Conservation (phyloP, 2,329 filamentous ascomycete genomes). For the Simplicillium aogashimaense region DNA sequence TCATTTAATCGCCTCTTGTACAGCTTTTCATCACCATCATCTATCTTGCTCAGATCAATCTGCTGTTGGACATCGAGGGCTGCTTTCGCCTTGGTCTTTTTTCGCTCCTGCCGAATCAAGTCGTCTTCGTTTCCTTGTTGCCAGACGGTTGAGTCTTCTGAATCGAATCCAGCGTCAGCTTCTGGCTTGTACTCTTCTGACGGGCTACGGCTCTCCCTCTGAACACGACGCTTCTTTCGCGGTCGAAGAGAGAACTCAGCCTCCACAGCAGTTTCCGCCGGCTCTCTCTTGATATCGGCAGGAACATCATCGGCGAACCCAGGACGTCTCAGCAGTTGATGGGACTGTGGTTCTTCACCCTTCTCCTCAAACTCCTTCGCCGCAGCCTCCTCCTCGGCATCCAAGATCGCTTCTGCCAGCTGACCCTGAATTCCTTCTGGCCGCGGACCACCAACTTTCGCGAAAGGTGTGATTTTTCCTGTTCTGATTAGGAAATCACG, state of each 20-base stretch:
- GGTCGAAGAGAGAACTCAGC: constrained; percentile 49
- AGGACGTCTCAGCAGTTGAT: constrained; percentile 63
- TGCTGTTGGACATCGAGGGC: constrained; percentile 24
- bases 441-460: constrained; percentile 60
- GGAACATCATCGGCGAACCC: constrained; percentile 46
- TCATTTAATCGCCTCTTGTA: constrained; percentile 66
- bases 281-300: constrained; percentile 1
- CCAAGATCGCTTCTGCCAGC: constrained; percentile 67
- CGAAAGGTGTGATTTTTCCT: constrained; percentile 95
- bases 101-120: constrained; percentile 23
- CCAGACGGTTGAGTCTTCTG: constrained; percentile 23
- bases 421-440: constrained; percentile 54
- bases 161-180: constrained; percentile 19
- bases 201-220: constrained; percentile 22
- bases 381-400: constrained; percentile 66
- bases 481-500: constrained; percentile 89
- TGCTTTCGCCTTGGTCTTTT: constrained; percentile 32
- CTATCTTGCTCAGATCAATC: constrained; percentile 50
- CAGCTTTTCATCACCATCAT: constrained; percentile 79
- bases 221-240: constrained; percentile 42
- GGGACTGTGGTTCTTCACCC: constrained; percentile 47
- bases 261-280: constrained; percentile 22
- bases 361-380: constrained; percentile 27
- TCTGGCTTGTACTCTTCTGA: constrained; percentile 36
- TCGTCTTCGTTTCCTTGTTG: constrained; percentile 29